Base-by-base conservation (phyloP, 2,329 filamentous ascomycete genomes). In the Hypoxylon sp. region DNA sequence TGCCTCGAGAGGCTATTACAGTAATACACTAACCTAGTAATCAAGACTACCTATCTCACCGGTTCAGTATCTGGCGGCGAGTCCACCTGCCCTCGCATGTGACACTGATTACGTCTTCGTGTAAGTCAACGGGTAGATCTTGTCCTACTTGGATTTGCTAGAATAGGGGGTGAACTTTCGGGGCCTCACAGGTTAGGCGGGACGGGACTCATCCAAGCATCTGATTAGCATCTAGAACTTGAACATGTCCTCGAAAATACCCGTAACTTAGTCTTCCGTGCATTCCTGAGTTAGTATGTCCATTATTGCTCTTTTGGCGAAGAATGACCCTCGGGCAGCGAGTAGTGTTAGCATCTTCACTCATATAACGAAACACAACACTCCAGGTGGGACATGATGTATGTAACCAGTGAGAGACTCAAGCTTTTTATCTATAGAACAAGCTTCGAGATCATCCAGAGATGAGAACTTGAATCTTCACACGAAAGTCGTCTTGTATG, bases 71-170 rank as follows among this genome's bases (percentile, higher is more conserved):
- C 14, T 65, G 19, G 55, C 55, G n/a, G 27, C 41, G 4, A 29
- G 32, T n/a, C 45, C 63, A 19, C 25, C 48, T 1, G 25, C 53
- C n/a, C 25, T 53, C 6, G 43, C 55, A 3, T 56, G 54, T 37
- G 56, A 62, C 5, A 39, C 29, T 9, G 63, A 53, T 59, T 67
- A 59, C 50, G 63, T 69, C 16, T 47, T 69, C 21, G 56, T 69
- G 25, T 59, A 39, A 63, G 45, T 34, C 27, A 37, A 21, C 23
- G 11, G 23, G 54, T 3, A 11, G 29, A 47, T 47, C 16, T 0
- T 16, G 29, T 66, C 21, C 5, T 23, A 66, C 51, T 12, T 30
- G 29, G 54, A 29, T 50, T 23, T 6, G 27, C 7, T 9, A 23
- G 21, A 50, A 59, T 52, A 59, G 50, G 53, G n/a, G 48, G n/a